Conservation (phyloP, 2,329 filamentous ascomycete genomes). For the Talaromyces sp. region DNA sequence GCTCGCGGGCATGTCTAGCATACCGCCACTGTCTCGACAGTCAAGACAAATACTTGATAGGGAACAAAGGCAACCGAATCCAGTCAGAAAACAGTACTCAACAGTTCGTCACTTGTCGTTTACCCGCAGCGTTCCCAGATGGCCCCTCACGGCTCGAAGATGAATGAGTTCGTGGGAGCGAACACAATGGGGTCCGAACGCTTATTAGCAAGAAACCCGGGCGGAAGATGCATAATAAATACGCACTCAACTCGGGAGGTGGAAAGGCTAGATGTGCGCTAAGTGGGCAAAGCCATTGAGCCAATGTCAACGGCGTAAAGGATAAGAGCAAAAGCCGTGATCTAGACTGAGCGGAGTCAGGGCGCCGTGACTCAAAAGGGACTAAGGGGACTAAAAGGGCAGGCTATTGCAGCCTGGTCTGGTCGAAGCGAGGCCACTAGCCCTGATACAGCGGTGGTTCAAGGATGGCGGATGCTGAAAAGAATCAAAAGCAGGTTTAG, state of each 20-base stretch:
- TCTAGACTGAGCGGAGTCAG: constrained; percentile 8
- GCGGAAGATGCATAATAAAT: neutral
- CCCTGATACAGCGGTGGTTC: neutral
- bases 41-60: neutral
- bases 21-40: neutral
- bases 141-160: constrained; percentile 1
- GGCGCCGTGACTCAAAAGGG: neutral
- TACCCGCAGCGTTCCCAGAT: neutral
- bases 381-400: neutral
- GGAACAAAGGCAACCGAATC: neutral
- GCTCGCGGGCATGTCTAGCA: neutral
- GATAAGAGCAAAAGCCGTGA: neutral
- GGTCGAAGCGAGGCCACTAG: neutral
- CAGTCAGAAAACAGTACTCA: neutral
- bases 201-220: neutral
- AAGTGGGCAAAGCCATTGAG: neutral
- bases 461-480: neutral
- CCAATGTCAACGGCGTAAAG: constrained; percentile 1
- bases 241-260: neutral
- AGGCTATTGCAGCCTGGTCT: neutral
- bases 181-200: neutral
- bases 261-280: neutral
- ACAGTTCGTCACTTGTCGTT: neutral
- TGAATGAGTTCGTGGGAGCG: neutral
- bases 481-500: neutral